Base-by-base conservation (phyloP, 495 filamentous ascomycete genomes). In the Podospora comata region DNA sequence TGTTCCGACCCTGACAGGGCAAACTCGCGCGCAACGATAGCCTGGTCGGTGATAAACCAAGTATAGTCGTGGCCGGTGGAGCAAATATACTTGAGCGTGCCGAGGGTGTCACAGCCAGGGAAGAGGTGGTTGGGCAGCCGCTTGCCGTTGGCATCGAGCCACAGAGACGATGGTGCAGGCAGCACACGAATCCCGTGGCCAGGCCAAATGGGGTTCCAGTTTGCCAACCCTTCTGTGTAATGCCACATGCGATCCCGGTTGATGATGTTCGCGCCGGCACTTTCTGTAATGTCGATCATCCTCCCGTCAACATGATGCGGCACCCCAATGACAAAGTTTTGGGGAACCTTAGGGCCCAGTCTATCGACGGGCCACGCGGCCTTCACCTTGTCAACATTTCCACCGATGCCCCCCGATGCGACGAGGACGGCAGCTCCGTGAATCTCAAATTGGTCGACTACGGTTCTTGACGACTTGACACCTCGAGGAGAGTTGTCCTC, bases 211-310 rank as follows among this genome's bases (percentile, higher is more conserved):
- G 81, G 76, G 53, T 83, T 69, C 82, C 83, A 85, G 69, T 85
- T 85, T 57, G 80, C 77, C 13, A 85, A 70, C 0, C 83, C 83
- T 66, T 85, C 83, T 11, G 83, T 85, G 69, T 85, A 85, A 68
- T 85, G 83, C 83, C 83, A 85, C 83, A 85, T 85, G 5, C 83
- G 68, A 63, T 85, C 83, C 55, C 78, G 74, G 70, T 85, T 85
- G 76, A 85, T 74, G 64, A 84, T 65, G 56, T 79, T 72, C 2
- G 81, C 83, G 11, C 83, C 83, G 1, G 76, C 78, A 0, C 63
- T 28, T 69, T 84, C 79, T 15, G 83, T 71, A 18, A 85, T 85
- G 59, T 76, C 82, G 23, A 85, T 78, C 81, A 84, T 84, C 58
- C 83, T 77, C 13, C 83, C 83, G 65, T 85, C 83, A 15, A 85